Conservation (phyloP, 1,139 yeast genomes). For the Lipomyces yarrowii region DNA sequence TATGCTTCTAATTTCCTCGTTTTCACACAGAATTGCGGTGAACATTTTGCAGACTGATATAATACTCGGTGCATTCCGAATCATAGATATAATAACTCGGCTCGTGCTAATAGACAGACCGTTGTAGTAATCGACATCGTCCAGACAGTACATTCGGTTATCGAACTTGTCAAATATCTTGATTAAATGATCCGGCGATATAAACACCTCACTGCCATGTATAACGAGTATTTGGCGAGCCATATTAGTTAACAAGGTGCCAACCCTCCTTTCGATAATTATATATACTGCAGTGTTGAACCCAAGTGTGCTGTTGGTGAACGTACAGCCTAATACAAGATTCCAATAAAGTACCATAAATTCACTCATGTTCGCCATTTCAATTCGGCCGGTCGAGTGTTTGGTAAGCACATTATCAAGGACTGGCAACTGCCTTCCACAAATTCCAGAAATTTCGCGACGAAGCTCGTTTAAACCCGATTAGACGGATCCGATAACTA, state of each 20-base stretch:
- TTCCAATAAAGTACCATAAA: background rate
- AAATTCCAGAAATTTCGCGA: background rate
- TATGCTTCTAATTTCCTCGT: background rate
- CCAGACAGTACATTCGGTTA: background rate
- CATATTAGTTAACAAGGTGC: background rate
- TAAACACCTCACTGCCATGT: background rate
- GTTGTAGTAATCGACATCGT: slow-evolving; percentile 2
- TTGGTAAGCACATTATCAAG: background rate
- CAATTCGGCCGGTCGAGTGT: background rate
- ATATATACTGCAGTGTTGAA: background rate
- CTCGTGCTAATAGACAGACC: background rate
- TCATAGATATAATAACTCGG: background rate
- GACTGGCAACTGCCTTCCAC: background rate
- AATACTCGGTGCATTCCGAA: background rate
- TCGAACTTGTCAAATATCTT: slow-evolving; percentile 4
- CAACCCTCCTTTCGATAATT: background rate
- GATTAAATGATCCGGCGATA: background rate
- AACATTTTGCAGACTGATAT: background rate
- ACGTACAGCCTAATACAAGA: background rate
- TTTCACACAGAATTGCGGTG: background rate
- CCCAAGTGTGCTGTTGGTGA: background rate
- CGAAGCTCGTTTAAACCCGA: background rate
- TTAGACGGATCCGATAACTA: background rate
- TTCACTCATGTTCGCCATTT: background rate
- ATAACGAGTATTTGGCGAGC: background rate